A percentile compares a stretch with the other conserved stretches of the same genome.
Evolutionary conservation across 1,139 yeast species (phyloP).

Genomic region (Suhomyces coccinellae): DNA sequence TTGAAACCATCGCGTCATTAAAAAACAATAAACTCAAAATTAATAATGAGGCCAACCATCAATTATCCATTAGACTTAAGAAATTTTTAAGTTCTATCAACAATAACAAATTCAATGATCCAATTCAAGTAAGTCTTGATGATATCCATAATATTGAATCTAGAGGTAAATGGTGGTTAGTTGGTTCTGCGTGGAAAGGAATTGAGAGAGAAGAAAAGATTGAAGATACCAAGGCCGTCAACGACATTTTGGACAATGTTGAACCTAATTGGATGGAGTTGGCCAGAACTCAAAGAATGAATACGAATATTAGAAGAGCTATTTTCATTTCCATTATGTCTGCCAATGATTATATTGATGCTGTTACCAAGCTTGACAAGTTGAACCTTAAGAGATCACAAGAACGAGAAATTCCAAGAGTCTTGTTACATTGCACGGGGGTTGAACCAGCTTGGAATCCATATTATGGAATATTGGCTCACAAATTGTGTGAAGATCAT

Average conservation of each 20-base stretch:
- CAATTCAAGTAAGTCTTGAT: slow-evolving; percentile 78
- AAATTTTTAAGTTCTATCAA: slow-evolving; percentile 60
- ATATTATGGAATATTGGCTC: slow-evolving; percentile 80
- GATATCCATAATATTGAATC: slow-evolving; percentile 78
- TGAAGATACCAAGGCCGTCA: slow-evolving; percentile 36
- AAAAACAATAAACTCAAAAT: slow-evolving; percentile 79
- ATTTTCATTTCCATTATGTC: slow-evolving; percentile 93
- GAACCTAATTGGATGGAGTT: slow-evolving; percentile 89
- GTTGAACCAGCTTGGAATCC: slow-evolving; percentile 88
- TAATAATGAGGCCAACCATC: slow-evolving; percentile 48
- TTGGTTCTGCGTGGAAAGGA: slow-evolving; percentile 96
- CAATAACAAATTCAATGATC: slow-evolving; percentile 56
- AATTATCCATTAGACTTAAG: slow-evolving; percentile 58
- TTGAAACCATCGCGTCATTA: slow-evolving; percentile 81
- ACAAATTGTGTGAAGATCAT: slow-evolving; percentile 69
- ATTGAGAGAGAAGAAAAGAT: slow-evolving; percentile 28
- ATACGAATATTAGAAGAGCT: slow-evolving; percentile 92
- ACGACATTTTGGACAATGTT: slow-evolving; percentile 61
- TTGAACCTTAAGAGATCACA: slow-evolving; percentile 78
- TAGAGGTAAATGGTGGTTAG: slow-evolving; percentile 97
- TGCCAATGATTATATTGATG: slow-evolving; percentile 88
- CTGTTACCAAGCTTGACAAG: slow-evolving; percentile 78
- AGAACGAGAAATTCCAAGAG: slow-evolving; percentile 83
- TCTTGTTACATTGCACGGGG: slow-evolving; percentile 80
- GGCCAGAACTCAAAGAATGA: slow-evolving; percentile 87